Base-by-base conservation (phyloP, 2,329 filamentous ascomycete genomes). In the Cordyceps cicadae region DNA sequence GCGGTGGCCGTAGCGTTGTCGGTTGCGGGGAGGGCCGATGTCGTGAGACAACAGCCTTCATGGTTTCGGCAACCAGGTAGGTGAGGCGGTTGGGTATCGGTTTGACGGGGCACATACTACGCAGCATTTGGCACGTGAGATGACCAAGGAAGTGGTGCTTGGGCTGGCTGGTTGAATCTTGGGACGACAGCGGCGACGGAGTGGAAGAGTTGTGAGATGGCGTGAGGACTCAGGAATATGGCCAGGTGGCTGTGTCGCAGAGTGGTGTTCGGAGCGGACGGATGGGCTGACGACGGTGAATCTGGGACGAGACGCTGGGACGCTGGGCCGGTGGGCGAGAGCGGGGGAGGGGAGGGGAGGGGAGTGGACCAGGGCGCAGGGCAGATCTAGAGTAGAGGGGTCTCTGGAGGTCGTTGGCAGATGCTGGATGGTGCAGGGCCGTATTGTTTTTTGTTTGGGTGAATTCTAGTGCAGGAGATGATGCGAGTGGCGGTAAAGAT, bases 381-480 rank as follows among this genome's bases (percentile, higher is more conserved):
- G 45, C 26, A 60, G 58, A 60, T 60, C 58, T 60, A 11, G 19
- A 54, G 32, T 32, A 51, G 58, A 60, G 26, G 32, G 46, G 17
- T 37, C 9, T 14, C 34, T 1, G 32, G 12, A 1, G 34, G 34
- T 37, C 34, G 24, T 19, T 39, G 24, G 37, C 15, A 29, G 46
- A 58, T 21, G 34, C 17, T 43, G 7, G 11, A 50, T 29, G 34
- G 21, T 5, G 52, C n/a, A 11, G 21, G 8, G 24, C 21, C 15
- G 46, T 34, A 41, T 41, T 41, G 54, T 34, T 51, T 12, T 51
- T 19, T n/a, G n/a, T 14, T 14, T 3, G 32, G 17, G 17, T 41
- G 17, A 19, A 21, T 8, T 9, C 17, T 2, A 43, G 41, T n/a
- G 41, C 17, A 15, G 41, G 15, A n/a, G 15, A 5, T n/a, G 15